A percentile compares a stretch with the other conserved stretches of the same genome.
Conservation (phyloP, 805 yeast species). For the Zygosaccharomyces pseudorouxii region DNA sequence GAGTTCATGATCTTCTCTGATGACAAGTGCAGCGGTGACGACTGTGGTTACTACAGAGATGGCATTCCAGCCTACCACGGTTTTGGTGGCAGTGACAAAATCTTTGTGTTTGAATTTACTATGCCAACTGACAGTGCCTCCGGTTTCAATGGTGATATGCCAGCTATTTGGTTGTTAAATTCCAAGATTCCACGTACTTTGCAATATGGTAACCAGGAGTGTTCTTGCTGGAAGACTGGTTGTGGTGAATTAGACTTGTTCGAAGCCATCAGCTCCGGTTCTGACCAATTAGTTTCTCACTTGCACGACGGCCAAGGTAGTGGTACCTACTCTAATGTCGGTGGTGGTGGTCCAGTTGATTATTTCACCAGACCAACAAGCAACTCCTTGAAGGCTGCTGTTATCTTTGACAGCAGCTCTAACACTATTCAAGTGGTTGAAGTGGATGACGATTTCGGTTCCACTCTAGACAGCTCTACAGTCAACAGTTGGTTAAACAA, state of each 20-base stretch:
- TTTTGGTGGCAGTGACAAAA: conserved; percentile 76
- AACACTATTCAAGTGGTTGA: conserved; percentile 51
- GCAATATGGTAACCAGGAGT: conserved; percentile 79
- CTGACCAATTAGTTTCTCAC: conserved; percentile 69
- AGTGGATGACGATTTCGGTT: conserved; percentile 55
- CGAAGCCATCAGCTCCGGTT: conserved; percentile 78
- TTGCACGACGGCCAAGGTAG: conserved; percentile 72
- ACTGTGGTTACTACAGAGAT: conserved; percentile 82
- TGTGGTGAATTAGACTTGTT: conserved; percentile 97
- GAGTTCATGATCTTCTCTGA: conserved; percentile 85
- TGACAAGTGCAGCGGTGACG: conserved; percentile 48
- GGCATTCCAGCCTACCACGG: conserved; percentile 94
- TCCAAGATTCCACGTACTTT: conserved; percentile 95
- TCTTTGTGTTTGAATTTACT: conserved; percentile 86
- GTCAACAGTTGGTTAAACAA: conserved; percentile 56
- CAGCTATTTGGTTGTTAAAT: conserved; percentile 94
- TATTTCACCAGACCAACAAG: conserved; percentile 82
- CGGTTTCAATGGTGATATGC: conserved; percentile 78
- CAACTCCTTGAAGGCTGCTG: conserved; percentile 84
- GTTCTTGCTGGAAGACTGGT: conserved; percentile 96
- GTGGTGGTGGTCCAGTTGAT: conserved; percentile 88
- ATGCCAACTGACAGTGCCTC: conserved; percentile 72
- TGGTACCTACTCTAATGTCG: conserved; percentile 43
- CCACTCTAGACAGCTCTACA: conserved; percentile 50
- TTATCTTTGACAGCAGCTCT: conserved; percentile 55